A percentile compares a stretch with the other conserved stretches of the same genome.
phyloP scores from a whole-genome alignment of 805 yeast species.

The Sugiyamaella lignohabitans region DNA sequence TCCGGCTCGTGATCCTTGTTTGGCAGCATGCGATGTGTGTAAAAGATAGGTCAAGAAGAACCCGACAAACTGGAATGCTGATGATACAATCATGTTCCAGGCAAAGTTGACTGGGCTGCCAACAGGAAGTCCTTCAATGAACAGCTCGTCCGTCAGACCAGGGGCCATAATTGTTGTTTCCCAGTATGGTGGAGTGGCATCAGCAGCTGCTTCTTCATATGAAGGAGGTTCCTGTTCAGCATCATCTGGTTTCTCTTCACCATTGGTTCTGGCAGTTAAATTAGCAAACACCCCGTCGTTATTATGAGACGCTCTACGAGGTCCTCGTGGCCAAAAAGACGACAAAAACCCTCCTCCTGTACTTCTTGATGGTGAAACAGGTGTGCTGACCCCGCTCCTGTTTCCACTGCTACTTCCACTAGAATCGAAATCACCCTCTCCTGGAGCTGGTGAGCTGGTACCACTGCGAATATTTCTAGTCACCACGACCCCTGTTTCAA shows the following conservation, averaged over 20 bases:
- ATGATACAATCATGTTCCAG: conserved; percentile 84
- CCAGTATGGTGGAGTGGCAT: conserved; percentile 95
- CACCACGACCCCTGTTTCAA: conserved; percentile 4
- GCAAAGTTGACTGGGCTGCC: conserved; percentile 82
- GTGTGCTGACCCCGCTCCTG: too few relatives aligned
- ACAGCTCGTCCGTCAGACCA: conserved; percentile 74
- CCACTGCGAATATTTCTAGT: not conserved
- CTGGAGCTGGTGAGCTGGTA: not conserved
- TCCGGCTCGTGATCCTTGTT: conserved; percentile 90
- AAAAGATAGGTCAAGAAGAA: conserved; percentile 82
- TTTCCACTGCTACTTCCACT: too few relatives aligned
- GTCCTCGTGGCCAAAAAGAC: conserved; percentile 4
- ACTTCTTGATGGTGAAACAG: conserved; percentile 1
- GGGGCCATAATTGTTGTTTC: conserved; percentile 80
- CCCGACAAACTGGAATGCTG: conserved; percentile 92
- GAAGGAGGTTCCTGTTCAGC: conserved; percentile 65
- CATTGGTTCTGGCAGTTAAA: conserved; percentile 81
- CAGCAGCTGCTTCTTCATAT: conserved; percentile 92
- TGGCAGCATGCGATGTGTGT: conserved; percentile 96
- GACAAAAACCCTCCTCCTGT: not conserved
- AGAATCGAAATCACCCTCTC: not conserved
- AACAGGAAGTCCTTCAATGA: conserved; percentile 92
- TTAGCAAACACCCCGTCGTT: conserved; percentile 92
- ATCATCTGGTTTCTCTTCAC: conserved; percentile 25
- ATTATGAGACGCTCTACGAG: not conserved